Percentiles rank a stretch among this genome's conserved stretches.
These are phyloP conservation scores for Yarrowia osloensis DNA, from an alignment of 805 yeast species.

Conservation along the genomic window DNA sequence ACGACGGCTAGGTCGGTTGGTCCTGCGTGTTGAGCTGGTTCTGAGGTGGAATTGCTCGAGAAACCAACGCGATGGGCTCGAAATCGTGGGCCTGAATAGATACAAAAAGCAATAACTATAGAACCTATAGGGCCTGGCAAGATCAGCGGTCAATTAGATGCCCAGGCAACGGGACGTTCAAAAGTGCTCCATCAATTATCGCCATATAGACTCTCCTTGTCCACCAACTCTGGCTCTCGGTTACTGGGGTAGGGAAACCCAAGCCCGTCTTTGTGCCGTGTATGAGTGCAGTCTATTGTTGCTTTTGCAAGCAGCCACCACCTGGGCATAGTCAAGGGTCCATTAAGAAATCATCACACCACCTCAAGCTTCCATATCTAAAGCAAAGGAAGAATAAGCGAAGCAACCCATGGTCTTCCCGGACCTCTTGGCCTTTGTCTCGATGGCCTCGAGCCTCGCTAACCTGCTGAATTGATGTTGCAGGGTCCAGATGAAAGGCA, in stretches of 20 bases:
- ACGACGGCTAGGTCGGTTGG: background rate
- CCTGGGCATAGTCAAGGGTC: background rate
- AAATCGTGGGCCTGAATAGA: background rate
- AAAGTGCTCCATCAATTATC: background rate
- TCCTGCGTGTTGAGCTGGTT: background rate
- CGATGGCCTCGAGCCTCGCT: too few relatives aligned
- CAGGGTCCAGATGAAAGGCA: background rate
- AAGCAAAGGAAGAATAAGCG: background rate
- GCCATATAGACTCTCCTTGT: background rate
- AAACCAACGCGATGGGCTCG: too few relatives aligned
- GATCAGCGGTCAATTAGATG: background rate
- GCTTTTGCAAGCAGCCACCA: slow-evolving; percentile 6
- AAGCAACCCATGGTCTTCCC: background rate
- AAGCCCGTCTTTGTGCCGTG: background rate
- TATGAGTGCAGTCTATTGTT: background rate
- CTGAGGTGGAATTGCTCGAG: too few relatives aligned
- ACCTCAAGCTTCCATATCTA: background rate
- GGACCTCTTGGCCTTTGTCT: background rate
- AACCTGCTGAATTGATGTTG: background rate
- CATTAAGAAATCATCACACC: background rate
- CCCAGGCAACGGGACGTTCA: background rate
- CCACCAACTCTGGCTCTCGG: background rate
- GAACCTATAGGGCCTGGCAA: too few relatives aligned
- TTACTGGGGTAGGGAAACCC: background rate
- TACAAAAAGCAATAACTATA: background rate